phyloP scores from a whole-genome alignment of 2,329 filamentous ascomycete species.

The Fusarium sp. region DNA sequence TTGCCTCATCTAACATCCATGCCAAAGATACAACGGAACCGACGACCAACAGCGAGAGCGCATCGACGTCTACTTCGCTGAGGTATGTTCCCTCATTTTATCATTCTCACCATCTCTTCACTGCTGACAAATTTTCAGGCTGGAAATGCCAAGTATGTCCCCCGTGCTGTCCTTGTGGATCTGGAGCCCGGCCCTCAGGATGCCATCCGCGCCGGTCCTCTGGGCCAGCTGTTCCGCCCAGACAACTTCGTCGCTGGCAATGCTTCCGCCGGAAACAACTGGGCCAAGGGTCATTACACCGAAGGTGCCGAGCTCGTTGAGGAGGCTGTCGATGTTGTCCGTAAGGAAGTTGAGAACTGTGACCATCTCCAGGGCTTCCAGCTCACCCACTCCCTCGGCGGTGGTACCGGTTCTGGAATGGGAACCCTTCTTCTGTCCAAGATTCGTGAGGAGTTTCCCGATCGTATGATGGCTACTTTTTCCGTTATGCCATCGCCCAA shows the following conservation, averaged over 20 bases:
- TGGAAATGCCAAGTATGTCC: slow-evolving; percentile 98
- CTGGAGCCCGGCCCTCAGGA: slow-evolving; percentile 99
- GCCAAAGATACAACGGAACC: slow-evolving; percentile 79
- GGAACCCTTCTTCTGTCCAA: slow-evolving; percentile 99
- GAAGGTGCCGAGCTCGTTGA: slow-evolving; percentile 99
- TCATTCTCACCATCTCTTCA: not conserved
- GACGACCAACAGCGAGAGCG: slow-evolving; percentile 99
- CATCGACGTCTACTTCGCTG: slow-evolving; percentile 99
- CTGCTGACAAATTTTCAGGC: slow-evolving; percentile 67
- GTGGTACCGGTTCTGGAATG: slow-evolving; percentile 99
- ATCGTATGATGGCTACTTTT: slow-evolving; percentile 99
- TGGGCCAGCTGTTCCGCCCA: slow-evolving; percentile 98
- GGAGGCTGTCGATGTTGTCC: slow-evolving; percentile 97
- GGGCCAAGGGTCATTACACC: slow-evolving; percentile 99
- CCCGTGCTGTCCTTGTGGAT: slow-evolving; percentile 98
- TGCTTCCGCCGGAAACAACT: slow-evolving; percentile 99
- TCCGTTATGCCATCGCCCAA: slow-evolving; percentile 98
- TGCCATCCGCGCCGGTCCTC: slow-evolving; percentile 95
- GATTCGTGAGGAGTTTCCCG: slow-evolving; percentile 99
- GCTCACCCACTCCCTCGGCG: slow-evolving; percentile 99
- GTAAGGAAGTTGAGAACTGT: slow-evolving; percentile 97
- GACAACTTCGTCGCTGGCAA: slow-evolving; percentile 99
- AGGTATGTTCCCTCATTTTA: slow-evolving; percentile 56
- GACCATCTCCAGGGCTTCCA: slow-evolving; percentile 99
- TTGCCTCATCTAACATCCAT: slow-evolving; percentile 13